phyloP scores from a whole-genome alignment of 768 basidiomycete species.

The Porphyrellus cyaneotinctus region DNA sequence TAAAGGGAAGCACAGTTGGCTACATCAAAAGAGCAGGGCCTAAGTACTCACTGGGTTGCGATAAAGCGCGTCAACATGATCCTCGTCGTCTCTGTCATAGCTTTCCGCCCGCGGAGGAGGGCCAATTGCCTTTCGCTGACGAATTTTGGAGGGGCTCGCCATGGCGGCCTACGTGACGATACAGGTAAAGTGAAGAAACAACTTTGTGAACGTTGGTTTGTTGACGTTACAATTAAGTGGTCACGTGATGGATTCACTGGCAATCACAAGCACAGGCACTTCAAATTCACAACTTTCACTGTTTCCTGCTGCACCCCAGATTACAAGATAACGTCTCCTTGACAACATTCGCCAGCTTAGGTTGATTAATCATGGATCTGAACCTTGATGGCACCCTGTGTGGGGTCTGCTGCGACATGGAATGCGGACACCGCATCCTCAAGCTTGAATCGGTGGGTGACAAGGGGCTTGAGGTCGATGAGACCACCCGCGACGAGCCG shows the following conservation, averaged over 20 bases:
- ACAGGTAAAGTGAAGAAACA: slow-evolving; percentile 4
- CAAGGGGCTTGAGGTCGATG: slow-evolving; percentile 69
- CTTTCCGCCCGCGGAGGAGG: slow-evolving; percentile 18
- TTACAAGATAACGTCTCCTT: no score
- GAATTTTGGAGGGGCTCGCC: slow-evolving; percentile 32
- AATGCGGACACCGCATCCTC: slow-evolving; percentile 77
- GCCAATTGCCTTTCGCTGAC: slow-evolving; percentile 24
- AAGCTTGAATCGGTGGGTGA: slow-evolving; percentile 71
- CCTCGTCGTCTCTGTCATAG: slow-evolving; percentile 44
- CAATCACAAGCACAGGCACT: no score
- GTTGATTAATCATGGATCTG: slow-evolving; percentile 50
- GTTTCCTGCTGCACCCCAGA: no score
- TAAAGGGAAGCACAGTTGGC: slow-evolving; percentile 20
- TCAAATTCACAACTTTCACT: no score
- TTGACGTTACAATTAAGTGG: slow-evolving; percentile 1
- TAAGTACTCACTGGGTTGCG: slow-evolving; percentile 43
- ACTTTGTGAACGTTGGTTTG: background rate
- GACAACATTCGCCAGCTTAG: background rate
- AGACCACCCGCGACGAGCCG: slow-evolving; percentile 73
- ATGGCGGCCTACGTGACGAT: slow-evolving; percentile 19
- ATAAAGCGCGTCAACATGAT: slow-evolving; percentile 47
- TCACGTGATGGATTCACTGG: slow-evolving; percentile 27
- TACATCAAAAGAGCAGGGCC: background rate
- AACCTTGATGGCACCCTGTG: slow-evolving; percentile 67
- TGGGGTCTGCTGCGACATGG: slow-evolving; percentile 65